Percentiles rank a stretch among this genome's conserved stretches.
Evolutionary conservation across 176 grass and related monocot genomes (phyloP).

Genomic region (Cocos nucifera): DNA sequence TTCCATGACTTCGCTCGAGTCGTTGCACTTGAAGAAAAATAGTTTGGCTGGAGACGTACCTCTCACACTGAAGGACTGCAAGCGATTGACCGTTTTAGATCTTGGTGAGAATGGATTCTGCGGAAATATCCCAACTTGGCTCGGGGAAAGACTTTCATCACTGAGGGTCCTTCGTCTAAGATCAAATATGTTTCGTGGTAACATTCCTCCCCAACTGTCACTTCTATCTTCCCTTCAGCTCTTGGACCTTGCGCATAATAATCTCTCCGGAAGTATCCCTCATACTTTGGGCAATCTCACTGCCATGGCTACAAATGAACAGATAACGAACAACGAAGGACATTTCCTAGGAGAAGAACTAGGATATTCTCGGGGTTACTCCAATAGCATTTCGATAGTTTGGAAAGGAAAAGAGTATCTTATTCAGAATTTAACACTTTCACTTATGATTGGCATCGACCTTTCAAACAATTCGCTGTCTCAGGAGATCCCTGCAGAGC

Average conservation of each 20-base stretch:
- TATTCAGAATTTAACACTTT: slow-evolving; percentile 30
- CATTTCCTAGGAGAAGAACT: too few relatives aligned
- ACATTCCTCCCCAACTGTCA: slow-evolving; percentile 29
- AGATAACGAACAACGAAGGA: background rate
- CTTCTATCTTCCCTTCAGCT: slow-evolving; percentile 40
- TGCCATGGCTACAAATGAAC: slow-evolving; percentile 25
- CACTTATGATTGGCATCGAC: slow-evolving; percentile 44
- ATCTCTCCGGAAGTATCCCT: slow-evolving; percentile 42
- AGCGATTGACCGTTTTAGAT: background rate
- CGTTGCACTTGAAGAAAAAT: background rate
- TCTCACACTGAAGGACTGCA: background rate
- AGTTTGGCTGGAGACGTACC: background rate
- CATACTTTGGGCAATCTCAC: slow-evolving; percentile 32
- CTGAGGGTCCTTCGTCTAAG: background rate
- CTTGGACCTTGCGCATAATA: slow-evolving; percentile 47
- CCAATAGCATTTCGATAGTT: slow-evolving; percentile 42
- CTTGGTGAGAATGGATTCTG: background rate
- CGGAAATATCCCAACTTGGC: background rate
- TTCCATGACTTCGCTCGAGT: background rate
- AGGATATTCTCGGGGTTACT: too few relatives aligned
- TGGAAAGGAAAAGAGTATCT: slow-evolving; percentile 43
- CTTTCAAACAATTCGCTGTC: slow-evolving; percentile 41
- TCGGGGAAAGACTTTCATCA: background rate
- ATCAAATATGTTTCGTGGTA: background rate
- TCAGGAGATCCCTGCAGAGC: slow-evolving; percentile 34